Evolutionary conservation across 768 basidiomycete species (phyloP).

Genomic region (Mrakia hoshinonis): DNA sequence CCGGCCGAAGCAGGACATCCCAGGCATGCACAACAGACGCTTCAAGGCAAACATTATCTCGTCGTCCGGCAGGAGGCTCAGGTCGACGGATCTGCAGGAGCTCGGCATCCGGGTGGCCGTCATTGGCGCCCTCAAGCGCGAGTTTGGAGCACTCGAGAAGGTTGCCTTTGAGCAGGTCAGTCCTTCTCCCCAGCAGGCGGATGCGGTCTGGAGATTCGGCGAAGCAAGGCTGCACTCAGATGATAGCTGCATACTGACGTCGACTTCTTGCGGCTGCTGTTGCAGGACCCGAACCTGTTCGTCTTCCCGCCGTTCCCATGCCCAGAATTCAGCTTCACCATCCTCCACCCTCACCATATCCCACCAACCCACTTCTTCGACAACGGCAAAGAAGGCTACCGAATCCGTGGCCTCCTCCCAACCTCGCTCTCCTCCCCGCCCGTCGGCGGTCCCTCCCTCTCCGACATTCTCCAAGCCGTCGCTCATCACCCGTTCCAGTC

Average conservation of each 20-base stretch:
- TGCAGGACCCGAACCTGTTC: neutral
- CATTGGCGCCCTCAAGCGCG: neutral
- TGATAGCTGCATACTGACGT: neutral
- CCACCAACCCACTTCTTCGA: neutral
- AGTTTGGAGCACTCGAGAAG: conserved; percentile 6
- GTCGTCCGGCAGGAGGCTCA: neutral
- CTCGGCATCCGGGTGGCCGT: neutral
- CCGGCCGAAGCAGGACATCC: neutral
- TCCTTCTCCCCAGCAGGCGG: neutral
- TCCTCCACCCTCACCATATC: neutral
- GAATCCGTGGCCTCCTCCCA: neutral
- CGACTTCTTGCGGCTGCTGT: neutral
- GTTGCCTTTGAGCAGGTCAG: neutral
- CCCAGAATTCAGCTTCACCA: neutral
- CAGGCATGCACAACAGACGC: neutral
- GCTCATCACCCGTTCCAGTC: neutral
- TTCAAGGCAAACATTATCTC: neutral
- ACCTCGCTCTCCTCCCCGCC: neutral
- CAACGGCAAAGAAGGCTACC: neutral
- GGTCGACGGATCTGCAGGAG: neutral
- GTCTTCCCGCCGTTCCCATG: neutral
- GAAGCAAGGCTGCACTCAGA: neutral
- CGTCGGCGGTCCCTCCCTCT: neutral
- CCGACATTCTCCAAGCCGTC: neutral
- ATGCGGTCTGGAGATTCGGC: neutral